Evolutionary conservation across 352 stramenopile species (phyloP), one percentile per base, ranked within the genome.

Genomic region (Pythium volutum): DNA sequence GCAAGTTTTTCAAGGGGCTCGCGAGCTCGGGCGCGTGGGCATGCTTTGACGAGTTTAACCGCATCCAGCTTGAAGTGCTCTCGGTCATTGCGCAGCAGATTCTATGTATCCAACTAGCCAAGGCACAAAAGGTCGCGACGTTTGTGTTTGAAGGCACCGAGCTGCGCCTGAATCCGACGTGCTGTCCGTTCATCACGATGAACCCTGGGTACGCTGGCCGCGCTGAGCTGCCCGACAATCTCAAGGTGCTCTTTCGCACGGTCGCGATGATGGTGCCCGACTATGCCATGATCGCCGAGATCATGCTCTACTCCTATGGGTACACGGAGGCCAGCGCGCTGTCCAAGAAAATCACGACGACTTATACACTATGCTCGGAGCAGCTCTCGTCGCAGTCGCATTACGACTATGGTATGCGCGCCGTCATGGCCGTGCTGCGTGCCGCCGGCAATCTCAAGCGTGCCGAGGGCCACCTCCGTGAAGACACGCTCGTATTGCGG

Each of bases 61-160:
- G 87, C 27, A 96, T 96, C 59, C 77, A 95, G 55, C 92, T 95
- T 33, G 87, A 95, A 62, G 87, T 96, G 58, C 58, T 96, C 1
- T 95, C 84, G 11, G 86, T 97, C 27, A 78, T 97, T 8, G 88
- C 81, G 3, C 86, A 96, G 62, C 89, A 98, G 67, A 89, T 98
- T 12, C 85, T 97, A 25, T 97, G 89, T 3, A 85, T 98, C 14
- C 89, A 97, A 72, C 79, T 95, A 2, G 85, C 78, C 12, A 95
- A 93, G 66, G 83, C 83, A 33, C 78, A 78, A 14, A 83, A 83
- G 0, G 83, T 93, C 36, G 81, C 77, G 61, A 69, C 91, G 8
- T 97, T 97, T 26, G 75, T 97, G 2, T 98, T 98, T 70, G 93
- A 98, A 75, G 95, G 91, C 34, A 98, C 89, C 0, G 93, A 98